Conservation (phyloP, 2,329 filamentous ascomycete species). For the Colletotrichum plurivorum region DNA sequence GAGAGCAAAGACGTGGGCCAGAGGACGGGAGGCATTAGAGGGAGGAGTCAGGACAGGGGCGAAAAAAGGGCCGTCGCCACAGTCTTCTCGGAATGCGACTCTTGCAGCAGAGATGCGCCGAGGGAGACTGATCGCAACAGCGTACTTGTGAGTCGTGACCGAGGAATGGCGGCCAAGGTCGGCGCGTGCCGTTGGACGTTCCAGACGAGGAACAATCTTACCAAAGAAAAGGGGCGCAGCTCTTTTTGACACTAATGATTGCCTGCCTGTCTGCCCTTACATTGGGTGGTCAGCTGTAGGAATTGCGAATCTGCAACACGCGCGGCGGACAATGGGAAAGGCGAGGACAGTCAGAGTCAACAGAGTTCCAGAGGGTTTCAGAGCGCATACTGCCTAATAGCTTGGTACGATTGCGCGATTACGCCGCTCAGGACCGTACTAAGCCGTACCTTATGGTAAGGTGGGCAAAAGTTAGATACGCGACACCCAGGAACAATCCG, state of each 20-base stretch:
- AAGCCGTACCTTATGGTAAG: too few species aligned
- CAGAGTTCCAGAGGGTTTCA: slow-evolving; percentile 32
- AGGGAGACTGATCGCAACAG: background rate
- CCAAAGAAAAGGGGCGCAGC: slow-evolving; percentile 5
- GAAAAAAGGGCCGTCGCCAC: background rate
- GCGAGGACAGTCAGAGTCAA: background rate
- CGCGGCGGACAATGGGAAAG: slow-evolving; percentile 10
- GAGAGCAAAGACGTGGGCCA: background rate
- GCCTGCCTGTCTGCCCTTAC: background rate
- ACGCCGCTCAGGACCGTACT: slow-evolving; percentile 1
- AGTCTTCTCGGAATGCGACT: slow-evolving; percentile 25
- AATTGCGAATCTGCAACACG: too few species aligned
- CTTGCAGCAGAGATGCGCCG: slow-evolving; percentile 7
- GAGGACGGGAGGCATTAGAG: slow-evolving; percentile 14
- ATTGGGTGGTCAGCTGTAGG: background rate
- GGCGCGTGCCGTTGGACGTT: slow-evolving; percentile 21
- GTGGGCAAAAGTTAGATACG: too few species aligned
- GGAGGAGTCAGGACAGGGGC: slow-evolving; percentile 7
- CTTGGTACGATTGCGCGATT: slow-evolving; percentile 18
- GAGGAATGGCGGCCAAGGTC: slow-evolving; percentile 12
- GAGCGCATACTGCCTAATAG: slow-evolving; percentile 13
- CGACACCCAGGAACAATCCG: background rate
- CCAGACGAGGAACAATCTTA: background rate
- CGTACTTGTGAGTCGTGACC: background rate
- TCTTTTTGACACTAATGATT: background rate